These are phyloP conservation scores for Kurtzmaniella quercitrusa DNA, from an alignment of 1,139 yeast genomes.

Conservation along the genomic window DNA sequence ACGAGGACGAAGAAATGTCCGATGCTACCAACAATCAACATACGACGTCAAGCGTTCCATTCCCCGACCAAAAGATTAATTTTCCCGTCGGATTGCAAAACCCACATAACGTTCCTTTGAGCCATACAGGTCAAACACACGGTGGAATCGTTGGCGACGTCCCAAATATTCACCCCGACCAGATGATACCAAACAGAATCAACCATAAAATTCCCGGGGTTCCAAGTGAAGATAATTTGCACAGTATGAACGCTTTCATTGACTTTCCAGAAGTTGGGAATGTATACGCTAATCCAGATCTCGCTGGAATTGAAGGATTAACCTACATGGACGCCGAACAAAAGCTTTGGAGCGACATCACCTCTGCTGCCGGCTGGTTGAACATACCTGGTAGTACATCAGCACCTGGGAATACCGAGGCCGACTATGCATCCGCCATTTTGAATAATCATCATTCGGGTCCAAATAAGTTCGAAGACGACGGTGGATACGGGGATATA, in stretches of 20 bases:
- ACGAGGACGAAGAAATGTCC: constrained; percentile 2
- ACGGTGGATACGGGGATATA: constrained; percentile 35
- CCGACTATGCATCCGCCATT: not conserved
- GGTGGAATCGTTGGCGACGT: not conserved
- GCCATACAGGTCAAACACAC: not conserved
- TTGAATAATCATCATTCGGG: not conserved
- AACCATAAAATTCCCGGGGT: not conserved
- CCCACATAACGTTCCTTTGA: not conserved
- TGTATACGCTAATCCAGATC: constrained; percentile 31
- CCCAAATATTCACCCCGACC: not conserved
- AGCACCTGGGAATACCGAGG: not conserved
- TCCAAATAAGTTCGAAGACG: not conserved
- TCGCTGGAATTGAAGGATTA: constrained; percentile 44
- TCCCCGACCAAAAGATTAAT: not conserved
- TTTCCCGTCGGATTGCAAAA: not conserved
- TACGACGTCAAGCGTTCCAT: not conserved
- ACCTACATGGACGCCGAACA: constrained; percentile 50
- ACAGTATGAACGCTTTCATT: constrained; percentile 1
- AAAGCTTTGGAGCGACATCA: constrained; percentile 71
- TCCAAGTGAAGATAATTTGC: not conserved
- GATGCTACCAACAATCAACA: not conserved
- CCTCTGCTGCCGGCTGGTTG: constrained; percentile 73
- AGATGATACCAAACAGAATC: not conserved
- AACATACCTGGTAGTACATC: constrained; percentile 15
- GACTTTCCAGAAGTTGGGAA: constrained; percentile 19